These are phyloP conservation scores for Mucor lusitanicus DNA, from an alignment of 371 early-diverging fungal genomes.

Conservation along the genomic window DNA sequence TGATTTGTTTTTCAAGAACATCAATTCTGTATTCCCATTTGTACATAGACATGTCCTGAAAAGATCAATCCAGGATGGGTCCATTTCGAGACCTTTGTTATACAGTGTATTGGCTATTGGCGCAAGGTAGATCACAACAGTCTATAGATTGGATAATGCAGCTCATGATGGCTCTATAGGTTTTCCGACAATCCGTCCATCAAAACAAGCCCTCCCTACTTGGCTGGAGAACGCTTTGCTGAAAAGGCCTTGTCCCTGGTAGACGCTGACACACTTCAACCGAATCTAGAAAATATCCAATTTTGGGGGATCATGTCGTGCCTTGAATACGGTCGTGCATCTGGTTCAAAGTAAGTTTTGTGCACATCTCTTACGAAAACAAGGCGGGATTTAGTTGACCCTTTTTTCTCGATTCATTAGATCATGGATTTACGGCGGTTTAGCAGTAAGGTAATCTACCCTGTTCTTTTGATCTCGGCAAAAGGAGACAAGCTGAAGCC, in stretches of 20 bases:
- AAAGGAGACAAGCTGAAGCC: no score
- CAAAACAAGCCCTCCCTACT: slow-evolving; percentile 43
- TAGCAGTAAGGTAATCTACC: slow-evolving; percentile 47
- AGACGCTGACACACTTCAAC: slow-evolving; percentile 43
- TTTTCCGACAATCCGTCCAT: slow-evolving; percentile 45
- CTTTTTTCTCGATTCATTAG: slow-evolving; percentile 17
- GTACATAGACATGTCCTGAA: slow-evolving; percentile 42
- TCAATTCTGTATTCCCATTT: slow-evolving; percentile 59
- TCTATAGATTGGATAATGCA: not conserved
- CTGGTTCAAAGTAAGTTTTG: slow-evolving; percentile 52
- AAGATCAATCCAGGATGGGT: slow-evolving; percentile 30
- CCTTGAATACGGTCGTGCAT: slow-evolving; percentile 62
- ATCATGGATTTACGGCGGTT: slow-evolving; percentile 70
- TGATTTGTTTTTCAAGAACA: slow-evolving; percentile 57
- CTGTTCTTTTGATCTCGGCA: no score
- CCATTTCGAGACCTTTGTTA: slow-evolving; percentile 39
- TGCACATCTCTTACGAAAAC: not conserved
- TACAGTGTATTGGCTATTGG: slow-evolving; percentile 47
- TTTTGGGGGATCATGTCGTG: slow-evolving; percentile 62
- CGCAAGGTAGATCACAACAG: slow-evolving; percentile 31
- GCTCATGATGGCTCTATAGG: slow-evolving; percentile 3
- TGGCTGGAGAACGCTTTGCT: slow-evolving; percentile 45
- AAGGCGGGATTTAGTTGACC: slow-evolving; percentile 3
- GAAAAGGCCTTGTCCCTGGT: slow-evolving; percentile 43
- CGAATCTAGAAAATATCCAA: slow-evolving; percentile 58